Base-by-base conservation (phyloP, 495 filamentous ascomycete species). In the Viridothelium virens region DNA sequence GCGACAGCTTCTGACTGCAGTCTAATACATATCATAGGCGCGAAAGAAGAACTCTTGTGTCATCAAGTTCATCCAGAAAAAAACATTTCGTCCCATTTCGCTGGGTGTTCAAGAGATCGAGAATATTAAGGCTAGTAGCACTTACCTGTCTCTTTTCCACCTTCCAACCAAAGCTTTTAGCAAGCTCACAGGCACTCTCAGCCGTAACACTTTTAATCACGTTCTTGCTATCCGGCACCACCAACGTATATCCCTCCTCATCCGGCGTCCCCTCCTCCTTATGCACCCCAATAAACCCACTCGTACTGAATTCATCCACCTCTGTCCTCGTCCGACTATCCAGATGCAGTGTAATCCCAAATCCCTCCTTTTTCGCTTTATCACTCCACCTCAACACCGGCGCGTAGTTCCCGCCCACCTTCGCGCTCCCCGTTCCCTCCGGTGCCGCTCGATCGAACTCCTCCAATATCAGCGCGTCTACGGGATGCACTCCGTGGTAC, bases 341-440 rank as follows among this genome's bases (percentile, higher is more conserved):
- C 64, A 83, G 67, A 69, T 82, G 80, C 63, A 82, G 68, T 7
- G 80, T 82, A 53, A 83, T 77, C 1, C 71, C 71, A 66, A 74
- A 83, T 0, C 80, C 79, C 56, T 79, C 75, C 9, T 63, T 69
- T 50, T 74, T 68, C 16, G 80, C 79, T 50, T 73, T 72, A 10
- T 79, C 77, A 53, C 70, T 77, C 64, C 72, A 75, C 46, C 76
- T 68, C 63, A 80, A 68, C 25, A 82, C 78, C 12, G 83, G 83
- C n/a, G 83, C 84, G 69, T 86, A 86, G 68, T 86, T 86, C 0
- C 84, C 84, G 2, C 84, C 84, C 0, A 85, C 76, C 71, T 86
- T 86, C 3, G 79, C 83, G 36, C 70, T 72, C 0, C 84, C 84
- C 0, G 80, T 84, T 7, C 84, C 84, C 59, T 76, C 70, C 0